phyloP scores from a whole-genome alignment of 2,329 filamentous ascomycete species.

The Byssoonygena ceratinophila region DNA sequence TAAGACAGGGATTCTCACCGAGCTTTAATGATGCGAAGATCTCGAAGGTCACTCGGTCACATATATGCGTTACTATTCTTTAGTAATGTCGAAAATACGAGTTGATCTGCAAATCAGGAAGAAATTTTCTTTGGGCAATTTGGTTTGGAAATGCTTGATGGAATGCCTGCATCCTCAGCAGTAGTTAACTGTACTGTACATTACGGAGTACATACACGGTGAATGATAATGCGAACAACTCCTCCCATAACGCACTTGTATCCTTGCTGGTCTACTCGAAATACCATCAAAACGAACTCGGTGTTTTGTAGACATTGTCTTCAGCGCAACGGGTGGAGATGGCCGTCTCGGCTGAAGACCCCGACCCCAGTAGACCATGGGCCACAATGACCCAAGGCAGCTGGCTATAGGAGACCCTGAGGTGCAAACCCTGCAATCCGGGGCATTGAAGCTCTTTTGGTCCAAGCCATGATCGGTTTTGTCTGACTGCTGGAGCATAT shows the following conservation, averaged over 20 bases:
- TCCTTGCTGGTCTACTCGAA: not conserved
- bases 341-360: too few species aligned
- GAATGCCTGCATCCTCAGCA: too few species aligned
- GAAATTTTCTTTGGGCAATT: not conserved
- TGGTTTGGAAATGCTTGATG: not conserved
- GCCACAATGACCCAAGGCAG: not conserved
- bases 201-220: too few species aligned
- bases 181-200: too few species aligned
- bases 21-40: not conserved
- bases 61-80: not conserved
- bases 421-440: not conserved
- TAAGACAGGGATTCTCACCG: constrained; percentile 6
- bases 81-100: constrained; percentile 4
- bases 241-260: not conserved
- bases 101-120: constrained; percentile 3
- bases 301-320: too few species aligned
- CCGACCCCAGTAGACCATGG: not conserved
- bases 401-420: not conserved
- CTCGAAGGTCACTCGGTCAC: not conserved
- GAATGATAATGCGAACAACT: not conserved
- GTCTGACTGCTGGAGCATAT: not conserved
- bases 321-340: too few species aligned
- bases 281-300: not conserved
- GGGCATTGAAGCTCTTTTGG: not conserved
- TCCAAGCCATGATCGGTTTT: not conserved